These are phyloP conservation scores for Umbilicaria muhlenbergii DNA, from an alignment of 495 filamentous ascomycete genomes.

Conservation along the genomic window DNA sequence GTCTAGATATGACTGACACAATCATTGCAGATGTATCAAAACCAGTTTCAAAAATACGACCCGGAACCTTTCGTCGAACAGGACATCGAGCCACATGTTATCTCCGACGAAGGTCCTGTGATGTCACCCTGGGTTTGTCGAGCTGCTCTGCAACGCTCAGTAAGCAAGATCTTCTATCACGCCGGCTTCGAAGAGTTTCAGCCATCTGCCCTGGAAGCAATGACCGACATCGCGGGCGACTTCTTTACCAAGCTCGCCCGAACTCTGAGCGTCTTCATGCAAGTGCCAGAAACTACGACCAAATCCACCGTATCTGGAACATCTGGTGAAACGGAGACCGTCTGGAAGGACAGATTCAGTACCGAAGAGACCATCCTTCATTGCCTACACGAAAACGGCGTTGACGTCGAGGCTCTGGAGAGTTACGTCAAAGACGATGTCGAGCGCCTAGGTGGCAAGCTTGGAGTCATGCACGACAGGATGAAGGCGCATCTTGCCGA, in stretches of 20 bases:
- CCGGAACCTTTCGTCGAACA: conserved; percentile 78
- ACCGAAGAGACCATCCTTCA: conserved; percentile 79
- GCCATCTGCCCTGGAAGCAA: conserved; percentile 76
- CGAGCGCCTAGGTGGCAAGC: conserved; percentile 71
- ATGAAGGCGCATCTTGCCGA: conserved; percentile 84
- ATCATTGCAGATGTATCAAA: conserved; percentile 67
- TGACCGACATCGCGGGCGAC: conserved; percentile 80
- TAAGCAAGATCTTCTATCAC: conserved; percentile 91
- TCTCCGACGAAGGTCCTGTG: conserved; percentile 74
- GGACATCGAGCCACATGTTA: conserved; percentile 70
- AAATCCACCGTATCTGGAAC: conserved; percentile 18
- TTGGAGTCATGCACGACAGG: conserved; percentile 74
- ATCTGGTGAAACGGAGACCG: conserved; percentile 23
- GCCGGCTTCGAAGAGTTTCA: conserved; percentile 97
- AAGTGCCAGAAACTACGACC: conserved; percentile 50
- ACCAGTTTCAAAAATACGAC: conserved; percentile 96
- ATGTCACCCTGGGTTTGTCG: conserved; percentile 67
- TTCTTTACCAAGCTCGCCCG: conserved; percentile 73
- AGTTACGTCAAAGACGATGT: conserved; percentile 87
- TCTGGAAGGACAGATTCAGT: conserved; percentile 52
- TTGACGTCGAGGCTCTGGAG: conserved; percentile 68
- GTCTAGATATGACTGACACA: neutral
- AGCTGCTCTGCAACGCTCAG: conserved; percentile 71
- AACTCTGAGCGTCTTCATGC: conserved; percentile 65
- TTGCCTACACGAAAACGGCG: conserved; percentile 63